Conservation (phyloP, 768 basidiomycete genomes). For the Kwoniella sp. region DNA sequence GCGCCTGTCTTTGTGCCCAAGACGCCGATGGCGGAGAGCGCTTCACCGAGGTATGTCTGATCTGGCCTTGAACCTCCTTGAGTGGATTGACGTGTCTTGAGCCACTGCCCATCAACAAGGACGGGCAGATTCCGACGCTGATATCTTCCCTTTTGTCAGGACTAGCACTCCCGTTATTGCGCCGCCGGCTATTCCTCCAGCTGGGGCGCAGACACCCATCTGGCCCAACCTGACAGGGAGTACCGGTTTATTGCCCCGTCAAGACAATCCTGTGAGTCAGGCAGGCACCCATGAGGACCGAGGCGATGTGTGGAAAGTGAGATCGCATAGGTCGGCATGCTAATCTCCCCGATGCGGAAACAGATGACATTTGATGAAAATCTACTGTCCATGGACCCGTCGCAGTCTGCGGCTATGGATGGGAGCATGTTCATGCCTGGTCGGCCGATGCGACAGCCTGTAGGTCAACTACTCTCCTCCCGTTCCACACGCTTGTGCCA, state of each 20-base stretch:
- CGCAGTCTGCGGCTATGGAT: conserved; percentile 32
- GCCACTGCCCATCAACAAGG: too few species aligned
- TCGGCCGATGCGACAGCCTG: conserved; percentile 65
- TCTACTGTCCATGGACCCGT: conserved; percentile 21
- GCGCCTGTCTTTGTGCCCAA: conserved; percentile 54
- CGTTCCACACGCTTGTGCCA: conserved; percentile 19
- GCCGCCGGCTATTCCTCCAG: conserved; percentile 1
- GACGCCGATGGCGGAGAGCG: conserved; percentile 31
- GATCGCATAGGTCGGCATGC: too few species aligned
- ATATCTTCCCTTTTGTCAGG: background rate
- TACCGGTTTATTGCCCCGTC: conserved; percentile 19
- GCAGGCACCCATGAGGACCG: too few species aligned
- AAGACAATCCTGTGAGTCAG: conserved; percentile 16
- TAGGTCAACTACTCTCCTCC: conserved; percentile 50
- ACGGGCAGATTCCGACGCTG: background rate
- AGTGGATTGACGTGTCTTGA: too few species aligned
- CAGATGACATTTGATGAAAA: conserved; percentile 19
- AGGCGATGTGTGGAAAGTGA: too few species aligned
- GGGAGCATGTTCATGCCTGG: conserved; percentile 47
- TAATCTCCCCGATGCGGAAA: conserved; percentile 2
- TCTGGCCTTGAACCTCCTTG: background rate
- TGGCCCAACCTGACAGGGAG: conserved; percentile 19
- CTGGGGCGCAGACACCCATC: conserved; percentile 2
- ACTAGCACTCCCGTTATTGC: conserved; percentile 2
- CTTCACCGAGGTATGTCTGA: conserved; percentile 32